Evolutionary conservation across 2,329 filamentous ascomycete species (phyloP), one percentile per base, ranked within the genome.

Genomic region (Phoma sp.): DNA sequence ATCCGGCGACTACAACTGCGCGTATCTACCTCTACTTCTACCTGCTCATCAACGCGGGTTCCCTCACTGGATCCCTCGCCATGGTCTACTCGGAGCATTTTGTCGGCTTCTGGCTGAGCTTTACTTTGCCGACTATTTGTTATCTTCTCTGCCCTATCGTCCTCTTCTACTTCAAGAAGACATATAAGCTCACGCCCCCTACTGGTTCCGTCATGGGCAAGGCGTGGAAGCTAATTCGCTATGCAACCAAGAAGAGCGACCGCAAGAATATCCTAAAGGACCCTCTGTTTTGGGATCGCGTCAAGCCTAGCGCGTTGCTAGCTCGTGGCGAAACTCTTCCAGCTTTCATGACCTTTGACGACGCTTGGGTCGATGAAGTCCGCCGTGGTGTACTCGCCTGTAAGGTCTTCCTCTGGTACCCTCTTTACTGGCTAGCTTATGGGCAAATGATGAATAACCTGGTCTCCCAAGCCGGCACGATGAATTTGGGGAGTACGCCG

Each of bases 341-440:
- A 0, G 45, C 60, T 0, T 91, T 88, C 88, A 92, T 92, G 88
- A 90, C 86, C 0, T 92, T 91, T 62, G 89, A 92, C 58, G 90
- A 92, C 62, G 84, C 84, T 54, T 92, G 88, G 88, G 89, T 92
- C 6, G 88, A 92, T 51, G 88, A 92, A 70, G 86, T 92, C 41
- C 81, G 81, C 48, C 87, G 89, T 73, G 89, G 88, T 55, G 51
- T 72, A 15, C 59, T 67, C 21, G 73, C 74, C 3, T 77, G 74
- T 69, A 71, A 71, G 24, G 72, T 77, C 7, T 77, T 77, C 53
- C 55, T 86, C 53, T 91, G 88, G 79, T 85, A 86, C 59, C 89
- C 89, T 27, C 52, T 72, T 0, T 71, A 68, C 54, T 71, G 66
- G 66, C 47, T 71, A 0, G 58, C 60, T 2, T 65, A 60, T 48